Base-by-base conservation (phyloP, 441 rosid genomes). In the Gossypium trilobum region DNA sequence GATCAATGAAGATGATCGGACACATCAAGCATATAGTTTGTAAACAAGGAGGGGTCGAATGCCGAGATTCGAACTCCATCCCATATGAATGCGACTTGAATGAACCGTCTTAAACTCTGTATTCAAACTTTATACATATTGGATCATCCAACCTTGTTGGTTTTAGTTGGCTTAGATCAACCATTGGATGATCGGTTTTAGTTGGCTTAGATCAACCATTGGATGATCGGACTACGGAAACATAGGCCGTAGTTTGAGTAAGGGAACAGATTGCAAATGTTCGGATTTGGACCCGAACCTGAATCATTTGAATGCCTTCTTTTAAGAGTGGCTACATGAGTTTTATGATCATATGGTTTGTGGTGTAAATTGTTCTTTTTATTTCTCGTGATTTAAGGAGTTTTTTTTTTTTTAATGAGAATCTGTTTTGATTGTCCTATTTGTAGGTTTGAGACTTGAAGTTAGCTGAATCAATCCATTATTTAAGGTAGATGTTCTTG, bases 401-500 rank as follows among this genome's bases (percentile, higher is more conserved):
- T 65, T 68, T 74, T 61, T 80, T 61, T 80, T 52, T 33, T 36
- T 36, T 7, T 36, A 0, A 71, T 74, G 73, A 17, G 39, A 22
- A 39, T 76, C 48, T 77, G 54, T 68, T 78, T 78, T 74, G 67
- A 70, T 63, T 80, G 25, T 79, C 73, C 77, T 73, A 69, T 78
- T 29, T 84, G 84, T 80, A 87, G 96, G 88, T 83, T 78, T 85
- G 77, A 77, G 80, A 72, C 79, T 73, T 80, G 82, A 81, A 83
- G 77, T 74, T 80, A 82, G 85, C 81, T 82, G 81, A 57, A 82
- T 75, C 73, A 33, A 71, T 60, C 39, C 71, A 42, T 50, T 71
- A 66, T 64, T 67, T 60, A 75, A 75, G 95, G 85, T 77, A 75
- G 80, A 42, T 75, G 36, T 13, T 29, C 22, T 78, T 69, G 72